These are phyloP conservation scores for Phytophthora fragariaefolia DNA, from an alignment of 352 stramenopile genomes.

Conservation along the genomic window DNA sequence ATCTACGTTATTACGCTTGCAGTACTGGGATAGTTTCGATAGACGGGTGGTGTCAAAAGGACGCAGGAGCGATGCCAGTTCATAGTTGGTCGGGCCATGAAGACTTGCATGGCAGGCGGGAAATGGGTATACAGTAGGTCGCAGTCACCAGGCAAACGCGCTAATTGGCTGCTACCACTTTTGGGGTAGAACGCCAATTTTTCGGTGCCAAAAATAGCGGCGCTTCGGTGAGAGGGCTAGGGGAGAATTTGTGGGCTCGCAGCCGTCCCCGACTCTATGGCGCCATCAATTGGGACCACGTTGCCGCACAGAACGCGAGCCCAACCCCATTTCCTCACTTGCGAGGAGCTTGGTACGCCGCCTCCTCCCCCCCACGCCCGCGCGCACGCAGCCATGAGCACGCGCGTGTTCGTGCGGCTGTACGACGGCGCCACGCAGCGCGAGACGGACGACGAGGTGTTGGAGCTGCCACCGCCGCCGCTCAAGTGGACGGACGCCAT, in stretches of 20 bases:
- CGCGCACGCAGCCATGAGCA: constrained; percentile 40
- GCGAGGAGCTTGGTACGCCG: constrained; percentile 24
- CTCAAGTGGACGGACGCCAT: constrained; percentile 76
- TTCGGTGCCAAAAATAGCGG: constrained; percentile 14
- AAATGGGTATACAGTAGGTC: too few relatives aligned
- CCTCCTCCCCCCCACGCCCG: neutral
- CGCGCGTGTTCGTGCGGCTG: constrained; percentile 82
- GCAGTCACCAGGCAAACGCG: too few relatives aligned
- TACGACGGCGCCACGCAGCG: constrained; percentile 57
- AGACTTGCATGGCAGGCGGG: too few relatives aligned
- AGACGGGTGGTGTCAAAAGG: too few relatives aligned
- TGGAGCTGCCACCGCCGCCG: constrained; percentile 68
- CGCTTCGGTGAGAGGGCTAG: constrained; percentile 33
- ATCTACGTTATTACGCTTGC: too few relatives aligned
- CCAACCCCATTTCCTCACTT: constrained; percentile 37
- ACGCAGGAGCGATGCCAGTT: too few relatives aligned
- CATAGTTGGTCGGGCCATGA: too few relatives aligned
- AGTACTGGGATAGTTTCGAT: too few relatives aligned
- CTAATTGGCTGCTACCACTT: too few relatives aligned
- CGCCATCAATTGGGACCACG: constrained; percentile 28
- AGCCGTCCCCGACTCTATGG: constrained; percentile 18
- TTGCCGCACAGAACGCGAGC: constrained; percentile 22
- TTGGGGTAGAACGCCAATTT: neutral
- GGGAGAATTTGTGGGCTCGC: constrained; percentile 50
- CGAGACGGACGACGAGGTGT: constrained; percentile 71